A percentile compares a stretch with the other conserved stretches of the same genome.
Evolutionary conservation across 1,139 yeast genomes (phyloP).

Genomic region (Yamadazyma mexicana): DNA sequence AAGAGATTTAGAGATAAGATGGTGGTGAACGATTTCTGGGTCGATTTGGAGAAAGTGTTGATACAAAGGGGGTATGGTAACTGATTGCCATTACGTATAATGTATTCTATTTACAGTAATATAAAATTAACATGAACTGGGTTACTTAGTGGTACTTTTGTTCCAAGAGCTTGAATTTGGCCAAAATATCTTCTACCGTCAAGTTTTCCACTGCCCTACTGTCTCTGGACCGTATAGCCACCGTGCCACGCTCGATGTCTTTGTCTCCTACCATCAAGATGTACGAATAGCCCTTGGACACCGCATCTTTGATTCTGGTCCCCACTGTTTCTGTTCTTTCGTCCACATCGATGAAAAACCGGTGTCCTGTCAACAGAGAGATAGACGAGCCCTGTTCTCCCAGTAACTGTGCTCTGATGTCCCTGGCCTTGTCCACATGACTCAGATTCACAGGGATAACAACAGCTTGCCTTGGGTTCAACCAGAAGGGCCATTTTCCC

Average conservation of each 20-base stretch:
- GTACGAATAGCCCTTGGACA: conserved; percentile 74
- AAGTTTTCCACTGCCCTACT: conserved; percentile 49
- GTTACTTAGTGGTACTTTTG: conserved; percentile 32
- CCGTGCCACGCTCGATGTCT: conserved; percentile 62
- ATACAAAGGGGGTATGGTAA: conserved; percentile 32
- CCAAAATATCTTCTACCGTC: conserved; percentile 46
- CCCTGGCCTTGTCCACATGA: conserved; percentile 56
- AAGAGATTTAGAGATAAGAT: conserved; percentile 88
- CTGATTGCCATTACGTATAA: neutral
- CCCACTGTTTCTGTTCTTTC: conserved; percentile 77
- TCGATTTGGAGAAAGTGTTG: conserved; percentile 62
- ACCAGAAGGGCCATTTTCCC: conserved; percentile 99
- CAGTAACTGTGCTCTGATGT: conserved; percentile 46
- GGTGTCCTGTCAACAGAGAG: conserved; percentile 58
- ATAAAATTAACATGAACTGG: too few relatives aligned
- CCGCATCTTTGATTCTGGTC: conserved; percentile 74
- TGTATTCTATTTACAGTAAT: neutral
- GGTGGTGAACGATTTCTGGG: conserved; percentile 85
- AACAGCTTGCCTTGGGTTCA: conserved; percentile 90
- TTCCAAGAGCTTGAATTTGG: conserved; percentile 53
- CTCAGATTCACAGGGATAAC: conserved; percentile 74
- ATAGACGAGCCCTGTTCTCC: conserved; percentile 42
- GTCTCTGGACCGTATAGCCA: conserved; percentile 66
- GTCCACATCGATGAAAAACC: conserved; percentile 77
- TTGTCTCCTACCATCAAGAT: conserved; percentile 85